Conservation (phyloP, 176 grass and related monocot species). For the Eremochloa ophiuroides region DNA sequence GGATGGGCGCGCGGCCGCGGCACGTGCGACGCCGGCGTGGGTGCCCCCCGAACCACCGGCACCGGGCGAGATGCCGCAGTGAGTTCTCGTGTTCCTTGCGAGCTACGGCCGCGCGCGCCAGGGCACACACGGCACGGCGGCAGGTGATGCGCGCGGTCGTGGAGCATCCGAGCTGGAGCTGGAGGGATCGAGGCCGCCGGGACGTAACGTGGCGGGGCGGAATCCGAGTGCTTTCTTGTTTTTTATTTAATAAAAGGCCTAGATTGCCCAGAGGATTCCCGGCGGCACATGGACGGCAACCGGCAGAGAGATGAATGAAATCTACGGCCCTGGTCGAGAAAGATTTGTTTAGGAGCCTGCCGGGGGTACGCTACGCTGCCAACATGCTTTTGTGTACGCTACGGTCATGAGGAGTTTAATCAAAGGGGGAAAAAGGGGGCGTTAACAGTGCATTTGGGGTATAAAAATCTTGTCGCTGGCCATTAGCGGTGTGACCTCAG, state of each 20-base stretch:
- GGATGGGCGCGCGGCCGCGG: background rate
- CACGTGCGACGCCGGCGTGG: slow-evolving; percentile 15
- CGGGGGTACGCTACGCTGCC: background rate
- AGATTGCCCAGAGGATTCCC: slow-evolving; percentile 38
- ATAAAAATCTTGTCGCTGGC: background rate
- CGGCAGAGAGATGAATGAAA: slow-evolving; percentile 3
- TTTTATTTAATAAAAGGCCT: no score
- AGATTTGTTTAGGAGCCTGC: background rate
- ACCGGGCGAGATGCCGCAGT: slow-evolving; percentile 24
- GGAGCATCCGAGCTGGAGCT: background rate
- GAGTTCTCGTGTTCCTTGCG: slow-evolving; percentile 3
- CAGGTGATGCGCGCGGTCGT: background rate
- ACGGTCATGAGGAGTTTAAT: background rate
- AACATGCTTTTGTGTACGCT: background rate
- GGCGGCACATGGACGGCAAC: slow-evolving; percentile 27
- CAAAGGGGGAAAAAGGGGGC: no score
- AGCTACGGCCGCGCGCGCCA: background rate
- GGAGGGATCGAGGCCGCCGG: background rate
- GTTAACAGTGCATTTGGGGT: background rate
- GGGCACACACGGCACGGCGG: background rate
- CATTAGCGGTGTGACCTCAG: background rate
- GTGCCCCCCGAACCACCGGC: slow-evolving; percentile 38
- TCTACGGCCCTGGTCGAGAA: slow-evolving; percentile 9
- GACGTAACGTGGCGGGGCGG: slow-evolving; percentile 3
- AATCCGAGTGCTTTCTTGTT: slow-evolving; percentile 4